Percentiles rank a stretch among this genome's conserved stretches.
Evolutionary conservation across 2,329 filamentous ascomycete genomes (phyloP).

Genomic region (Fusarium albosuccineum): DNA sequence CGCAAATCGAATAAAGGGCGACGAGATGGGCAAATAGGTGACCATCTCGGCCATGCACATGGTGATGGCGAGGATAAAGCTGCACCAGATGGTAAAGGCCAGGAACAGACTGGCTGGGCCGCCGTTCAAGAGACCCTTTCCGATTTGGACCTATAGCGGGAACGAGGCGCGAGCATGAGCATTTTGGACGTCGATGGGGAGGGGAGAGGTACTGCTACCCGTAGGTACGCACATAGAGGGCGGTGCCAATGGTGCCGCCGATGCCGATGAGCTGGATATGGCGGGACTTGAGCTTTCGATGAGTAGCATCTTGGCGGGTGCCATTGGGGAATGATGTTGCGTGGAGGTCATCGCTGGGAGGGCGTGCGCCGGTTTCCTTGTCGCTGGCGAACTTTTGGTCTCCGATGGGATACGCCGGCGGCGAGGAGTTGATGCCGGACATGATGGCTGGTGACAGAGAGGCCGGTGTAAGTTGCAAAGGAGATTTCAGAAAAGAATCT

Average conservation of each 20-base stretch:
- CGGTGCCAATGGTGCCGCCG: slow-evolving; percentile 74
- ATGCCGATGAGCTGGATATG: slow-evolving; percentile 73
- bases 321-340: slow-evolving; percentile 2
- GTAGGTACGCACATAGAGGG: slow-evolving; percentile 62
- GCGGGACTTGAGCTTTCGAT: slow-evolving; percentile 66
- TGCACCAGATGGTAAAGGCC: slow-evolving; percentile 73
- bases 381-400: slow-evolving; percentile 35
- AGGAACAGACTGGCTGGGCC: slow-evolving; percentile 70
- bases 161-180: slow-evolving; percentile 39
- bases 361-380: slow-evolving; percentile 9
- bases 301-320: slow-evolving; percentile 51
- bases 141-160: slow-evolving; percentile 63
- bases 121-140: slow-evolving; percentile 68
- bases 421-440: slow-evolving; percentile 39
- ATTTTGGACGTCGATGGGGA: slow-evolving; percentile 15
- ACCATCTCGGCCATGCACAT: slow-evolving; percentile 81
- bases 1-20: slow-evolving; percentile 83
- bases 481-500: too few relatives aligned
- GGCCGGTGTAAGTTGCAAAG: background rate
- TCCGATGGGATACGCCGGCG: slow-evolving; percentile 42
- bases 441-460: slow-evolving; percentile 31
- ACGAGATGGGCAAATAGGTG: slow-evolving; percentile 80
- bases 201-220: background rate
- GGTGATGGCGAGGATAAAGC: slow-evolving; percentile 71
- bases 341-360: slow-evolving; percentile 1